Evolutionary conservation across 306 rosid species (phyloP).

Genomic region (Fragaria ananassa): DNA sequence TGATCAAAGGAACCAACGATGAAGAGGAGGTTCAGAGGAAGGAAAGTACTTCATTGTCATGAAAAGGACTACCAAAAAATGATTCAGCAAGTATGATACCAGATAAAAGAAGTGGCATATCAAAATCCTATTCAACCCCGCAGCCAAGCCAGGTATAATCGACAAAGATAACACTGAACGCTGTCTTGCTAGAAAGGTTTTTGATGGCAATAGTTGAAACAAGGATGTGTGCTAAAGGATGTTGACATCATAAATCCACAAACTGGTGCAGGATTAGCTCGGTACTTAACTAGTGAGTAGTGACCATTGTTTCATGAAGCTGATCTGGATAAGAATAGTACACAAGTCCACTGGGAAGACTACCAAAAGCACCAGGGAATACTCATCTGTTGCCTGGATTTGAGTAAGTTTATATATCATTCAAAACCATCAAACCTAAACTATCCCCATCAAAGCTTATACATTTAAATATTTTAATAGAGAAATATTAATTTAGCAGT

Average conservation of each 20-base stretch:
- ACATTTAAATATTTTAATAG: background rate
- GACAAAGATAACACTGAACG: background rate
- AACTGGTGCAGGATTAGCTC: background rate
- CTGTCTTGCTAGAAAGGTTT: background rate
- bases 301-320: slow-evolving; percentile 1
- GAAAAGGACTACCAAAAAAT: background rate
- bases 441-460: background rate
- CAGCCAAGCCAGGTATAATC: background rate
- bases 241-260: background rate
- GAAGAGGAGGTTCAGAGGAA: slow-evolving; percentile 9
- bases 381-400: background rate
- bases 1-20: background rate
- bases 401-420: background rate
- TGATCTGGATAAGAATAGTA: slow-evolving; percentile 11
- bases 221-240: background rate
- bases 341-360: background rate
- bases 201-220: background rate
- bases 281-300: background rate
- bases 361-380: slow-evolving; percentile 8
- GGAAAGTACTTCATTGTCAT: slow-evolving; percentile 3
- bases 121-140: background rate
- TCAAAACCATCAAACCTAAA: background rate
- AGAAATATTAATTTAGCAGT: background rate
- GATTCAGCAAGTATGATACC: slow-evolving; percentile 12
- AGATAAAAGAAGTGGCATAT: background rate